phyloP scores from a whole-genome alignment of 805 yeast genomes.

The Teunomyces barrocoloradensis region DNA sequence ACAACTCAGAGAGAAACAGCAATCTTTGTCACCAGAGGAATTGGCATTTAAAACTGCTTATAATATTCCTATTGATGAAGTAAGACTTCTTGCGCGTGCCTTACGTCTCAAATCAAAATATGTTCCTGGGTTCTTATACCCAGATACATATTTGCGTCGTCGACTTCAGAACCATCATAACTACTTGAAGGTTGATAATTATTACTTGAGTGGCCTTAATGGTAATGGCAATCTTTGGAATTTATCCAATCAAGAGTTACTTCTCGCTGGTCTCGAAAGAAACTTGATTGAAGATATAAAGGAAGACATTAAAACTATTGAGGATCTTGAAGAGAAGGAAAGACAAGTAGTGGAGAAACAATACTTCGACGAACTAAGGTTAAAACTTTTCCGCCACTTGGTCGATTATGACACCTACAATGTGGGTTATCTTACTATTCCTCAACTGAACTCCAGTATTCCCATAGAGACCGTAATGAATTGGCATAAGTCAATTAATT shows the following conservation, averaged over 20 bases:
- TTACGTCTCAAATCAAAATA: conserved; percentile 40
- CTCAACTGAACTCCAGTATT: neutral
- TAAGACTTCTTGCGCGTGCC: conserved; percentile 32
- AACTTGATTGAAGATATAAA: conserved; percentile 44
- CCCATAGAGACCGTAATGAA: neutral
- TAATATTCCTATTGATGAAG: conserved; percentile 39
- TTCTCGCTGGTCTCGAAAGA: conserved; percentile 54
- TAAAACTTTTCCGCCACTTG: conserved; percentile 39
- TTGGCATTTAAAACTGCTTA: conserved; percentile 46
- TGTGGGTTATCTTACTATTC: conserved; percentile 30
- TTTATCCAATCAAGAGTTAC: conserved; percentile 48
- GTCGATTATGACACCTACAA: conserved; percentile 40
- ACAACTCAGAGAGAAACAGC: conserved; percentile 13
- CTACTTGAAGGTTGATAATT: conserved; percentile 53
- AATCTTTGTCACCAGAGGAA: conserved; percentile 12
- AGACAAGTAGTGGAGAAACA: conserved; percentile 12
- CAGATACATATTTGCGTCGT: conserved; percentile 34
- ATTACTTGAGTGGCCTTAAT: conserved; percentile 36
- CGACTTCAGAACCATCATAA: conserved; percentile 39
- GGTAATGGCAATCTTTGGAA: conserved; percentile 43
- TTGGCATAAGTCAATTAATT: neutral
- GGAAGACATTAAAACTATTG: conserved; percentile 20
- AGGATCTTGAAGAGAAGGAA: conserved; percentile 14
- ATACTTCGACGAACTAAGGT: conserved; percentile 28
- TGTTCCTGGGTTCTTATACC: conserved; percentile 38